These are phyloP conservation scores for Fraxinus velutina DNA, from an alignment of 305 asterid genomes.

Conservation along the genomic window DNA sequence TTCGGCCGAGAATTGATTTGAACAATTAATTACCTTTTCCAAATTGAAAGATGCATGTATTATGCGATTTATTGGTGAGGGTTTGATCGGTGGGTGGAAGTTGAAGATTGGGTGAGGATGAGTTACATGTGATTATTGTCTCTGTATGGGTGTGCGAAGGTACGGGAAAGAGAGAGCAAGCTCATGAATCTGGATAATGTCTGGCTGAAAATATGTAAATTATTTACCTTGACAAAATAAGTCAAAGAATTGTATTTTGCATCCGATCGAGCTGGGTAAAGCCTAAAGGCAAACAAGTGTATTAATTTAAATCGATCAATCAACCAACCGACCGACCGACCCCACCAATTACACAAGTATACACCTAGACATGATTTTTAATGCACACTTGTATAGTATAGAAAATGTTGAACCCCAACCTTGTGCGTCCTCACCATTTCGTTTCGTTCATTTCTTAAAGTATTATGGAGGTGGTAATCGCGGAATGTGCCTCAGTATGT, in stretches of 20 bases:
- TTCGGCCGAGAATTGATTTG: not conserved
- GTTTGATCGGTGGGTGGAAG: conserved; percentile 29
- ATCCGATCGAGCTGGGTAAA: too few relatives aligned
- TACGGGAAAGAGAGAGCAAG: not conserved
- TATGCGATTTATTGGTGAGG: not conserved
- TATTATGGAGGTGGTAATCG: too few relatives aligned
- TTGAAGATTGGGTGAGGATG: not conserved
- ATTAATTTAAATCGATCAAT: not conserved
- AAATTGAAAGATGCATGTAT: conserved; percentile 8
- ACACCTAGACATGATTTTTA: not conserved
- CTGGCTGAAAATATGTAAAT: not conserved
- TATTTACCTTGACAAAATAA: too few relatives aligned
- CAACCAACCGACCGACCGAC: not conserved
- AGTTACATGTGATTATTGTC: not conserved
- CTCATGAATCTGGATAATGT: not conserved
- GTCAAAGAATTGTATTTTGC: too few relatives aligned
- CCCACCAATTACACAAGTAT: not conserved
- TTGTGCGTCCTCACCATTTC: too few relatives aligned
- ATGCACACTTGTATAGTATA: not conserved
- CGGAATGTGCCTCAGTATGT: too few relatives aligned
- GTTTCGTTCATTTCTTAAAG: too few relatives aligned
- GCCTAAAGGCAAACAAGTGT: not conserved
- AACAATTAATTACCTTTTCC: not conserved
- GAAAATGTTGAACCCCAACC: not conserved
- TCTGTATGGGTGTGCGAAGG: not conserved